Conservation (phyloP, 2,329 filamentous ascomycete genomes). For the Alternaria triticimaculans region DNA sequence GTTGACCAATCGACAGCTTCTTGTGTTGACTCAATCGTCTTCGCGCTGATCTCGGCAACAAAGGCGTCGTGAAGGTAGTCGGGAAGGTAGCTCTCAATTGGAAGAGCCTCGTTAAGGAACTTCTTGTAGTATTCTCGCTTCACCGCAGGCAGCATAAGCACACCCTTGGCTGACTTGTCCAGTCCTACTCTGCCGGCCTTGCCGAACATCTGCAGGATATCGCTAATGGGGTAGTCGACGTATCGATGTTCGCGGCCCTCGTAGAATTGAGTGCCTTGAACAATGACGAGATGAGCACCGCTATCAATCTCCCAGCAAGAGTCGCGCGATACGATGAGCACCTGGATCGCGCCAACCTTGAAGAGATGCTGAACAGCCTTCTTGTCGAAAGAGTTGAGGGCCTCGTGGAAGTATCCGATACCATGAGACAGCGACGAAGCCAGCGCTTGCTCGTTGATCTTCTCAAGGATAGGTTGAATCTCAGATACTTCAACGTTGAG, state of each 20-base stretch:
- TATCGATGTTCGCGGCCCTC: constrained; percentile 97
- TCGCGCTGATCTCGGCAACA: constrained; percentile 94
- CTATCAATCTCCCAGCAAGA: constrained; percentile 95
- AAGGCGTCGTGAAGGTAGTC: constrained; percentile 94
- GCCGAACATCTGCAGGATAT: constrained; percentile 97
- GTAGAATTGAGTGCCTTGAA: constrained; percentile 98
- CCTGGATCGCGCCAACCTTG: constrained; percentile 85
- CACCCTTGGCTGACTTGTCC: constrained; percentile 83
- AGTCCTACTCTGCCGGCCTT: constrained; percentile 81
- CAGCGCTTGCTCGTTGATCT: constrained; percentile 84
- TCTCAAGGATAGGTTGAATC: constrained; percentile 79
- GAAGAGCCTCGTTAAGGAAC: constrained; percentile 93
- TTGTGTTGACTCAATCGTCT: constrained; percentile 92
- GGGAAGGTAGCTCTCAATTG: constrained; percentile 92
- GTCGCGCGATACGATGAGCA: constrained; percentile 81
- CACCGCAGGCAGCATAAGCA: constrained; percentile 94
- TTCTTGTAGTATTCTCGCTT: constrained; percentile 99
- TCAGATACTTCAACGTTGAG: constrained; percentile 84
- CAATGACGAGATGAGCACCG: constrained; percentile 86
- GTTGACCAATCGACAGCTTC: constrained; percentile 99
- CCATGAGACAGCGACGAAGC: constrained; percentile 91
- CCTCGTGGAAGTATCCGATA: constrained; percentile 97
- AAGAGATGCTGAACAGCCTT: constrained; percentile 93
- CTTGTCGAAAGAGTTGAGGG: constrained; percentile 85
- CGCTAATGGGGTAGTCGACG: constrained; percentile 92